phyloP scores from a whole-genome alignment of 2,329 filamentous ascomycete species.

The Fusarium sp. region DNA sequence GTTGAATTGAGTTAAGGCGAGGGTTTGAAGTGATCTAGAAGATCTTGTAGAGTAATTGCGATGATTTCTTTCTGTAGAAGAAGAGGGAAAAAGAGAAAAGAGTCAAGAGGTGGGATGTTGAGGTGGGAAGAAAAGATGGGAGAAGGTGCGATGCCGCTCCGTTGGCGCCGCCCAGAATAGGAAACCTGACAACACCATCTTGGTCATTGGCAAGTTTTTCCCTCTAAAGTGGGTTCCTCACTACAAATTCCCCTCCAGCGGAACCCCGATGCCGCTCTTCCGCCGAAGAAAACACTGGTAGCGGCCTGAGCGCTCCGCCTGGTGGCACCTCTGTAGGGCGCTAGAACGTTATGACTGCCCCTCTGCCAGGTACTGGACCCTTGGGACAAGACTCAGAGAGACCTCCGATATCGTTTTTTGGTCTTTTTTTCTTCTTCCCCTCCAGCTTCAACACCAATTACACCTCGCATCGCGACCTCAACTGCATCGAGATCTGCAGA shows the following conservation, averaged over 20 bases:
- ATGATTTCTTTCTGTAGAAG: slow-evolving; percentile 38
- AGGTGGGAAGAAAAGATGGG: slow-evolving; percentile 25
- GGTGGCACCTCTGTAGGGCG: slow-evolving; percentile 3
- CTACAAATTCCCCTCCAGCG: slow-evolving; percentile 23
- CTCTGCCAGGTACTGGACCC: slow-evolving; percentile 37
- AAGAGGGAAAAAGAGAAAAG: slow-evolving; percentile 29
- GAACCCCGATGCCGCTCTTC: slow-evolving; percentile 27
- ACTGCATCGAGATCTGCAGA: background rate
- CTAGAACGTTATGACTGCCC: slow-evolving; percentile 19
- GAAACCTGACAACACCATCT: slow-evolving; percentile 42
- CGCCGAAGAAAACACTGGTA: slow-evolving; percentile 10
- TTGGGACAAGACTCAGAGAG: slow-evolving; percentile 17
- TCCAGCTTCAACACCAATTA: slow-evolving; percentile 34
- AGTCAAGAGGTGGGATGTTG: slow-evolving; percentile 24
- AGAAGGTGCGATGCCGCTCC: slow-evolving; percentile 33
- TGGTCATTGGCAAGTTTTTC: slow-evolving; percentile 48
- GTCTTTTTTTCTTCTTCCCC: background rate
- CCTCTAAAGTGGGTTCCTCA: slow-evolving; percentile 24
- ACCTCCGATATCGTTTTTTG: slow-evolving; percentile 43
- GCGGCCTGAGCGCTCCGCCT: slow-evolving; percentile 32
- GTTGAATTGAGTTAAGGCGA: slow-evolving; percentile 27
- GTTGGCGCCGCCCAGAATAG: slow-evolving; percentile 20
- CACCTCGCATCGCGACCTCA: slow-evolving; percentile 10
- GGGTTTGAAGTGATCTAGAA: slow-evolving; percentile 2
- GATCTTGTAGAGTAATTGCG: slow-evolving; percentile 17